Conservation (phyloP, 768 basidiomycete species). For the Epithele typhae region DNA sequence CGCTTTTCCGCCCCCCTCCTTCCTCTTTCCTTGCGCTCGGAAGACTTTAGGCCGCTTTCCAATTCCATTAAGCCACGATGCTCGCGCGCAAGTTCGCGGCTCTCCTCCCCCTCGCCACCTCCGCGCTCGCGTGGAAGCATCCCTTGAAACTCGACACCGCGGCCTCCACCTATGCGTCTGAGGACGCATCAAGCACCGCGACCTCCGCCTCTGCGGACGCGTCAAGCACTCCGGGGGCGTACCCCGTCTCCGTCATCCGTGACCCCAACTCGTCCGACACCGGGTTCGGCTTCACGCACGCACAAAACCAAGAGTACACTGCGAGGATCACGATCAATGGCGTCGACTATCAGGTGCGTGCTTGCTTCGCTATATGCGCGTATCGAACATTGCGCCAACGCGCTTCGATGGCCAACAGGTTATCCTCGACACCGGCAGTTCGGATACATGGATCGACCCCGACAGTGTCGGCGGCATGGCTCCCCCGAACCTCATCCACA, state of each 20-base stretch:
- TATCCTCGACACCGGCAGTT: constrained; percentile 4
- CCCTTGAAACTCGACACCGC: too few relatives aligned
- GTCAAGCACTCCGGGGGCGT: background rate
- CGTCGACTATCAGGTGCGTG: constrained; percentile 3
- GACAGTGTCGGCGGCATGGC: background rate
- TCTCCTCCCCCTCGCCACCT: background rate
- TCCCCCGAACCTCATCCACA: background rate
- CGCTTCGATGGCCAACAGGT: background rate
- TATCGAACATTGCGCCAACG: background rate
- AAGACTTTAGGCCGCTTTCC: too few relatives aligned
- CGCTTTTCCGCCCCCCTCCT: too few relatives aligned
- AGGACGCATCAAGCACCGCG: too few relatives aligned
- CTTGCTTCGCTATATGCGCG: background rate
- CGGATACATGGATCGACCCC: constrained; percentile 11
- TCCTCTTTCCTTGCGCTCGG: too few relatives aligned
- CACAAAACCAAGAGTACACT: background rate
- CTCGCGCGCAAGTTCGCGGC: background rate
- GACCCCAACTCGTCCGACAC: background rate
- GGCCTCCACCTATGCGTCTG: too few relatives aligned
- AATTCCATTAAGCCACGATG: too few relatives aligned
- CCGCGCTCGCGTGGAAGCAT: background rate
- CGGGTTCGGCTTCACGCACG: constrained; percentile 4
- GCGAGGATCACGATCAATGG: constrained; percentile 6
- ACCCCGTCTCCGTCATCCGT: constrained; percentile 1
- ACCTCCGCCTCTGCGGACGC: background rate